A percentile compares a stretch with the other conserved stretches of the same genome.
Conservation (phyloP, 306 rosid genomes). For the Spatholobus suberectus region DNA sequence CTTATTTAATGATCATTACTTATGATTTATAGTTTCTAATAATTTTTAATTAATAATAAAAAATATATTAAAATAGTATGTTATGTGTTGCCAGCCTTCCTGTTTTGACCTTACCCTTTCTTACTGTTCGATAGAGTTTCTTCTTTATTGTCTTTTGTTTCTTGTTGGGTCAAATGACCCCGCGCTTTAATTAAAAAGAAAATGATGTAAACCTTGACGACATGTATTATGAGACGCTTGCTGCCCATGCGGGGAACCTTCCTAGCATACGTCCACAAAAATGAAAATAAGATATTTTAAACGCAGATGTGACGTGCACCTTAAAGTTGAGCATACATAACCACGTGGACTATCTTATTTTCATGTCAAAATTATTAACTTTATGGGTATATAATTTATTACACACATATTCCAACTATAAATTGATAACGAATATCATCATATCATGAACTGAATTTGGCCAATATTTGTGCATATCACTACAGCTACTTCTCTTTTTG, state of each 20-base stretch:
- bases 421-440: neutral
- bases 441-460: constrained; percentile 21
- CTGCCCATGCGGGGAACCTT: constrained; percentile 30
- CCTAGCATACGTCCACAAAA: neutral
- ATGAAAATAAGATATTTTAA: neutral
- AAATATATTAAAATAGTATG: too few relatives aligned
- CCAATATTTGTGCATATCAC: neutral
- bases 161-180: neutral
- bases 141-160: neutral
- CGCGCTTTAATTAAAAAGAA: neutral
- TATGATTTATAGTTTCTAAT: too few relatives aligned
- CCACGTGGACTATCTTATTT: constrained; percentile 4
- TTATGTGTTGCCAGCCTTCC: neutral
- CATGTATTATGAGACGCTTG: neutral
- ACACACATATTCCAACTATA: neutral
- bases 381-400: neutral
- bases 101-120: neutral
- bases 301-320: constrained; percentile 9
- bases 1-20: too few relatives aligned
- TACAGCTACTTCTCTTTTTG: neutral
- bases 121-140: neutral
- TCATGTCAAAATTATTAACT: constrained; percentile 6
- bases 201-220: neutral
- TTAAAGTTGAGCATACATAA: neutral
- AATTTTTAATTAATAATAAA: too few relatives aligned